Evolutionary conservation across 2,329 filamentous ascomycete species (phyloP).

Genomic region (Phialocephala subalpina): DNA sequence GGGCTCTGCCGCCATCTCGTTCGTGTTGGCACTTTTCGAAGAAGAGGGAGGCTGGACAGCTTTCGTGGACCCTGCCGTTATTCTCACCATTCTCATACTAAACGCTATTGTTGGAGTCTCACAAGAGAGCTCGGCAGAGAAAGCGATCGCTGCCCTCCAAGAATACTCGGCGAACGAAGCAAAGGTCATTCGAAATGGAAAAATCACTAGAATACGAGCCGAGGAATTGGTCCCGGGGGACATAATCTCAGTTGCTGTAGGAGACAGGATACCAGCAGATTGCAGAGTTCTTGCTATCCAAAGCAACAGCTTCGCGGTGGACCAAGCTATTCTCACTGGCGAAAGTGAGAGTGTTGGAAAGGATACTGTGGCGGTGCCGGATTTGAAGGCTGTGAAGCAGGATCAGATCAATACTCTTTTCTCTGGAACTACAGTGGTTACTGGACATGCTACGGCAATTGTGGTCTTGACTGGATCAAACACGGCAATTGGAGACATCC

Average conservation of each 20-base stretch:
- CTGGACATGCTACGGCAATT: constrained; percentile 88
- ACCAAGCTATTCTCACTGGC: constrained; percentile 96
- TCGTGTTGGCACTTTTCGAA: constrained; percentile 91
- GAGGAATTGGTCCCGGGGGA: constrained; percentile 97
- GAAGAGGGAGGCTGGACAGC: constrained; percentile 94
- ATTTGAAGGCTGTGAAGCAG: constrained; percentile 90
- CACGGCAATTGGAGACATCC: constrained; percentile 97
- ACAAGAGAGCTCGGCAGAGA: constrained; percentile 98
- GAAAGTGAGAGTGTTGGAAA: constrained; percentile 98
- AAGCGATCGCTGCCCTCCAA: constrained; percentile 96
- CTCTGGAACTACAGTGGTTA: constrained; percentile 96
- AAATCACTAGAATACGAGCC: constrained; percentile 85
- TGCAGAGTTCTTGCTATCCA: constrained; percentile 89
- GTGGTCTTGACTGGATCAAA: constrained; percentile 89
- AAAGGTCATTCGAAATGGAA: constrained; percentile 83
- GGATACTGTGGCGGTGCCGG: constrained; percentile 73
- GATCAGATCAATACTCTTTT: constrained; percentile 98
- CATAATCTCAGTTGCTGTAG: constrained; percentile 85
- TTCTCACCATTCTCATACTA: constrained; percentile 94
- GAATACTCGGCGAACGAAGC: constrained; percentile 99
- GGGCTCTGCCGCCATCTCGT: constrained; percentile 91
- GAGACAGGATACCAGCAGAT: constrained; percentile 93
- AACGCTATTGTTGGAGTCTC: constrained; percentile 98
- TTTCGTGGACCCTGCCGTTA: constrained; percentile 95
- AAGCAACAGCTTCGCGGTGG: constrained; percentile 96